phyloP scores from a whole-genome alignment of 2,329 filamentous ascomycete species.

The Aspergillus spinulosporus region DNA sequence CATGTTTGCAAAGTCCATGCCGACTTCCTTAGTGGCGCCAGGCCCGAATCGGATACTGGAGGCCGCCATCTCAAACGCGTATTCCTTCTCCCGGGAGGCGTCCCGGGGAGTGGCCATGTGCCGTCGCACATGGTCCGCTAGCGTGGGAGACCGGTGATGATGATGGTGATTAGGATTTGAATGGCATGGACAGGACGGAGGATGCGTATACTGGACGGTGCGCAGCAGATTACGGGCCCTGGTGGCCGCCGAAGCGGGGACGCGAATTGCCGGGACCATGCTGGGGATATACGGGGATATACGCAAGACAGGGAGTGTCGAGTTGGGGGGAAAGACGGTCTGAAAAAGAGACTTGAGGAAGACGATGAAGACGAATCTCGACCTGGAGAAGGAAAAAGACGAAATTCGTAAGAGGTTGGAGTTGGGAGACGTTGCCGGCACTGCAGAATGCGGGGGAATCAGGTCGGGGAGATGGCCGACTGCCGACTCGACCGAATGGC shows the following conservation, averaged over 20 bases:
- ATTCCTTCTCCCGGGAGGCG: constrained; percentile 76
- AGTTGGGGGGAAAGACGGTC: background rate
- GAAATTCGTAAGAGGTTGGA: background rate
- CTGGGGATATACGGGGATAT: background rate
- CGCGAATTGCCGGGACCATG: constrained; percentile 45
- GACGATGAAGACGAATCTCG: background rate
- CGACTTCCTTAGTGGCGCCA: constrained; percentile 90
- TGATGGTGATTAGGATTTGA: constrained; percentile 83
- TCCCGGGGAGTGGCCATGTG: constrained; percentile 76
- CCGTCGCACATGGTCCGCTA: constrained; percentile 57
- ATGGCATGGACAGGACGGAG: constrained; percentile 87
- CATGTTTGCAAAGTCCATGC: constrained; percentile 96
- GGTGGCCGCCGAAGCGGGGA: constrained; percentile 49
- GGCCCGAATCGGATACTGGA: constrained; percentile 92
- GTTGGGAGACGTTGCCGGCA: too few species aligned
- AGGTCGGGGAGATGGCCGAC: constrained; percentile 13
- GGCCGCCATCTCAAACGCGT: constrained; percentile 98
- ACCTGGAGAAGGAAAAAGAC: constrained; percentile 7
- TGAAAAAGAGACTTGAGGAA: background rate
- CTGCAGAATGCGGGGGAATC: constrained; percentile 7
- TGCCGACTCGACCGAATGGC: background rate
- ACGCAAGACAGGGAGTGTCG: too few species aligned
- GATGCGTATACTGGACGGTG: constrained; percentile 88
- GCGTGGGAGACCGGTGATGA: constrained; percentile 58
- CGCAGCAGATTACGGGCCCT: constrained; percentile 65